These are phyloP conservation scores for Arabis alpina DNA, from an alignment of 345 rosid species.

Conservation along the genomic window DNA sequence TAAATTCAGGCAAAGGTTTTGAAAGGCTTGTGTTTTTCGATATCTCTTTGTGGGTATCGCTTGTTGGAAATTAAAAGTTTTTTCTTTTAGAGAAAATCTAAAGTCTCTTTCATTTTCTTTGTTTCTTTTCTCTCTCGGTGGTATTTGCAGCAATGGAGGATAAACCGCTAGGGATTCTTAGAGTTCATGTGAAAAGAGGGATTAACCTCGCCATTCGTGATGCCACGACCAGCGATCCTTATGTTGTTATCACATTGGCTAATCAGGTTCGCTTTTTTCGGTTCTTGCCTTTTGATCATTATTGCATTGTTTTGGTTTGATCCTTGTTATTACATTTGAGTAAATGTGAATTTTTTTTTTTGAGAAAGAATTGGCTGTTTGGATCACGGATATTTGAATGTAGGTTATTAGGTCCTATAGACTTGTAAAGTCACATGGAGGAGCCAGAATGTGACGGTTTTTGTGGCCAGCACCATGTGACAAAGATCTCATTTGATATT, in stretches of 20 bases:
- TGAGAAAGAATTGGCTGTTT: conserved; percentile 9
- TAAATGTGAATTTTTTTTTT: neutral
- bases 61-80: neutral
- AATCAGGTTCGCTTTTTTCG: conserved; percentile 45
- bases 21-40: conserved; percentile 28
- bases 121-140: neutral
- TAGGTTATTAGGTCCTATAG: neutral
- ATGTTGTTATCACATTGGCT: conserved; percentile 51
- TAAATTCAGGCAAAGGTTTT: conserved; percentile 28
- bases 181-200: conserved; percentile 54
- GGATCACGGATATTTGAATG: neutral
- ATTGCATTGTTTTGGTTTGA: neutral
- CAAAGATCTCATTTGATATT: conserved; percentile 35
- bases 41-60: conserved; percentile 29
- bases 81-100: neutral
- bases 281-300: neutral
- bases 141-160: conserved; percentile 48
- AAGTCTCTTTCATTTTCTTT: conserved; percentile 12
- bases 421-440: conserved; percentile 30
- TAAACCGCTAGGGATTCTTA: conserved; percentile 49
- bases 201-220: conserved; percentile 55
- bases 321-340: neutral
- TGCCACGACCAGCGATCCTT: conserved; percentile 58
- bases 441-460: conserved; percentile 30
- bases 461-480: conserved; percentile 41